Conservation (phyloP, 805 yeast genomes). For the Candida dajiaensis region DNA sequence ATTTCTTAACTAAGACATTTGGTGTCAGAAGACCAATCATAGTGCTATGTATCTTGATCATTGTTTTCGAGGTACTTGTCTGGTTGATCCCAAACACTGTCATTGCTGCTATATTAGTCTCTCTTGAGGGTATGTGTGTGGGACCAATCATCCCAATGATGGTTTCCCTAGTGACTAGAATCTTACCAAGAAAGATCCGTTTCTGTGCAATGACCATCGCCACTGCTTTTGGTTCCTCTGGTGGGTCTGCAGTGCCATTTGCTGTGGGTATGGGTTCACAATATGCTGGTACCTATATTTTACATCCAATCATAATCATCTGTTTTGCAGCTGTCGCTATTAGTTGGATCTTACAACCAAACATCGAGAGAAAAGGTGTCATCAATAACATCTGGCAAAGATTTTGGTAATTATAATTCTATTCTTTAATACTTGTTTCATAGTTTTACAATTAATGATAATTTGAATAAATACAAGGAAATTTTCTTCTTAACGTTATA, state of each 20-base stretch:
- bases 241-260: constrained; percentile 52
- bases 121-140: constrained; percentile 44
- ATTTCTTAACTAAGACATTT: constrained; percentile 29
- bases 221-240: constrained; percentile 53
- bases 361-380: constrained; percentile 30
- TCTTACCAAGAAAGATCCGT: constrained; percentile 46
- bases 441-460: too few species aligned
- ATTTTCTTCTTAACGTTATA: neutral
- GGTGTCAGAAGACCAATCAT: constrained; percentile 42
- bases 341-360: constrained; percentile 39
- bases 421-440: too few species aligned
- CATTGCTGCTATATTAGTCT: constrained; percentile 40
- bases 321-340: constrained; percentile 29
- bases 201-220: constrained; percentile 42
- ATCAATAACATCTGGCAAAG: constrained; percentile 18
- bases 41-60: constrained; percentile 28
- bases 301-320: constrained; percentile 41
- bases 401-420: constrained; percentile 13
- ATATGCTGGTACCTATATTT: constrained; percentile 39
- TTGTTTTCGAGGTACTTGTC: constrained; percentile 34
- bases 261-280: constrained; percentile 44
- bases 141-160: constrained; percentile 54
- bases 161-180: constrained; percentile 36
- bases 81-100: constrained; percentile 43
- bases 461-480: neutral